phyloP scores from a whole-genome alignment of 2,329 filamentous ascomycete species.

The Triangularia setosa region DNA sequence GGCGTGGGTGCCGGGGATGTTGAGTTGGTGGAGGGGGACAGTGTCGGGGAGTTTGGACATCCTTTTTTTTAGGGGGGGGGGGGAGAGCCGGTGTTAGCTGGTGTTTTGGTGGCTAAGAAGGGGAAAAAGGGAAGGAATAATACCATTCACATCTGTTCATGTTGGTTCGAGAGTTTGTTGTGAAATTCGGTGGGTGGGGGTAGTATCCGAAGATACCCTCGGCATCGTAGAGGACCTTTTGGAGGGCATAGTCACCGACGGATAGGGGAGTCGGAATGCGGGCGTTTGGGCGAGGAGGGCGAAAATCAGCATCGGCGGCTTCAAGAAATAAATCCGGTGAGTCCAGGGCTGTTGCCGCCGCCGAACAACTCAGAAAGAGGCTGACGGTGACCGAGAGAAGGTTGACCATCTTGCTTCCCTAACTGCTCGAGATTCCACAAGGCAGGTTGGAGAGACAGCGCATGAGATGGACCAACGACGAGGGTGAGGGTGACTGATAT shows the following conservation, averaged over 20 bases:
- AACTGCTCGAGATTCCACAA: neutral
- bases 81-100: neutral
- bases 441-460: neutral
- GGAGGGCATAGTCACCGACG: neutral
- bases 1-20: constrained; percentile 49
- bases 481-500: neutral
- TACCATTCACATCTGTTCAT: neutral
- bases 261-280: neutral
- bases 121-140: no score
- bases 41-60: constrained; percentile 43
- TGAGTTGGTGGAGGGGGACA: constrained; percentile 42
- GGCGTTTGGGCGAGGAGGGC: neutral
- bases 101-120: no score
- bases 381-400: neutral
- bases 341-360: neutral
- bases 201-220: neutral
- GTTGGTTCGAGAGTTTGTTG: neutral
- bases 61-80: constrained; percentile 31
- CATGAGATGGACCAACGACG: neutral
- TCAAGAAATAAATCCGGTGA: neutral
- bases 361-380: neutral
- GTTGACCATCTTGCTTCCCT: neutral
- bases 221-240: neutral
- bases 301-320: neutral
- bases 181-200: neutral